phyloP scores from a whole-genome alignment of 2,329 filamentous ascomycete species.

The Hypoxylon sp. region DNA sequence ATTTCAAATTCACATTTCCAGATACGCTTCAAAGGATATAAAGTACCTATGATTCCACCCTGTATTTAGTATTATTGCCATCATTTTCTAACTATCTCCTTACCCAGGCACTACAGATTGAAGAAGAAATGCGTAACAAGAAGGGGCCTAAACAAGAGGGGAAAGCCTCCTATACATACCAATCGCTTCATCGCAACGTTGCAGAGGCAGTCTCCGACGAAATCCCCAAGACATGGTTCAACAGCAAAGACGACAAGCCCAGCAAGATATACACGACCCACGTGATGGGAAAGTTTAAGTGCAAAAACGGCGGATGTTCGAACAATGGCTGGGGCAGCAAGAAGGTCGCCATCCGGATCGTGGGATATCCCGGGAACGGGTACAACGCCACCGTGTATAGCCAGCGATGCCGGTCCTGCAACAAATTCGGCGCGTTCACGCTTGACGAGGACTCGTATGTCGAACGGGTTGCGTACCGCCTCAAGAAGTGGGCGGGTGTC shows the following conservation, averaged over 20 bases:
- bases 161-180: conserved; percentile 14
- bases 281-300: conserved; percentile 44
- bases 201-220: conserved; percentile 10
- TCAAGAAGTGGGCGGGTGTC: conserved; percentile 50
- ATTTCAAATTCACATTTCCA: not conserved
- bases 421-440: conserved; percentile 36
- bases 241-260: conserved; percentile 6
- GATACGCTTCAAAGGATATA: not conserved
- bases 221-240: conserved; percentile 17
- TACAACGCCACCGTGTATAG: conserved; percentile 51
- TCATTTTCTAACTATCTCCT: not conserved
- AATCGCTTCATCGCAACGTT: conserved; percentile 13
- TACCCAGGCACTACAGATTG: not conserved
- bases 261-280: conserved; percentile 32
- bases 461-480: conserved; percentile 49
- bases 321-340: conserved; percentile 39
- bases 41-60: not conserved
- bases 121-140: not conserved
- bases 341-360: conserved; percentile 39
- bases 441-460: conserved; percentile 47
- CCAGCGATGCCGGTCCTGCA: conserved; percentile 47
- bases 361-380: conserved; percentile 35
- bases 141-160: not conserved
- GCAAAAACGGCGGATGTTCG: conserved; percentile 31
- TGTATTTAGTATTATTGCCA: not conserved